Evolutionary conservation across 2,329 filamentous ascomycete genomes (phyloP).

Genomic region (Epichloe hybrida): DNA sequence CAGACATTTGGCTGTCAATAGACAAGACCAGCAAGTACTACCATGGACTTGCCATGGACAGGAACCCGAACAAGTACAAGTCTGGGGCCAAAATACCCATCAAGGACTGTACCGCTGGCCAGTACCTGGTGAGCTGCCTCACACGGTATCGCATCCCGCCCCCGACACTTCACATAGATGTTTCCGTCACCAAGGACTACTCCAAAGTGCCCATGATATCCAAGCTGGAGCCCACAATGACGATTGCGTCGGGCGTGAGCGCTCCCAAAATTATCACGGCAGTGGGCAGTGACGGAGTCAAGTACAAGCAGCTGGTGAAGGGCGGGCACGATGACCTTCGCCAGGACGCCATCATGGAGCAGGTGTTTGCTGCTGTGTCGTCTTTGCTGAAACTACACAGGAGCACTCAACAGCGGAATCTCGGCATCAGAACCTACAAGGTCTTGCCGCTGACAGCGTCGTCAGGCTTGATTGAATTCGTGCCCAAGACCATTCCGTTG

Average conservation of each 20-base stretch:
- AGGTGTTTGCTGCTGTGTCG: constrained; percentile 94
- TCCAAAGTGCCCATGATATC: constrained; percentile 58
- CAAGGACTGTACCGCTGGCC: constrained; percentile 49
- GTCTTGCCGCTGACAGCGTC: constrained; percentile 76
- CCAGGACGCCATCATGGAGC: constrained; percentile 98
- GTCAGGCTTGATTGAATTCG: constrained; percentile 93
- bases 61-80: constrained; percentile 52
- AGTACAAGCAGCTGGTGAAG: constrained; percentile 87
- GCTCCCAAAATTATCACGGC: constrained; percentile 87
- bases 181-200: constrained; percentile 65
- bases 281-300: constrained; percentile 60
- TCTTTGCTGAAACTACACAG: constrained; percentile 77
- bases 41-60: constrained; percentile 50
- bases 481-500: constrained; percentile 80
- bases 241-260: constrained; percentile 80
- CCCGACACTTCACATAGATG: constrained; percentile 72
- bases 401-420: constrained; percentile 70
- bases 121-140: constrained; percentile 48
- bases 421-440: constrained; percentile 93
- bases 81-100: constrained; percentile 50
- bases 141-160: constrained; percentile 63
- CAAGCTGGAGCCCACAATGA: constrained; percentile 61
- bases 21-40: constrained; percentile 60
- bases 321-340: constrained; percentile 90
- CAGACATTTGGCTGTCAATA: constrained; percentile 53